These are phyloP conservation scores for Cladophialophora psammophila DNA, from an alignment of 2,329 filamentous ascomycete species.

Conservation along the genomic window DNA sequence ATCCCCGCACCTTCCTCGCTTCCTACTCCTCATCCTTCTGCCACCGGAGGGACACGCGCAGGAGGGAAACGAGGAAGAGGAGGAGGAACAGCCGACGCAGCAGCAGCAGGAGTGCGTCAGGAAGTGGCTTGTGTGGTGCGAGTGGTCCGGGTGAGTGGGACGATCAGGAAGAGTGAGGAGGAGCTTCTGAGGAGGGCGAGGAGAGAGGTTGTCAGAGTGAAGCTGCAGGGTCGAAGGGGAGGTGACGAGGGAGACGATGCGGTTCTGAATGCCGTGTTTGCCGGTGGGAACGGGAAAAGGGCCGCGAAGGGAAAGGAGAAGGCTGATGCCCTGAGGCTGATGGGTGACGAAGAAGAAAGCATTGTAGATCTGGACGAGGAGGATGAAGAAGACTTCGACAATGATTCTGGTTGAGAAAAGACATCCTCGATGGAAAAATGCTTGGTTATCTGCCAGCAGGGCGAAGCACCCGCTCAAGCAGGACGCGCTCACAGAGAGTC, in stretches of 20 bases:
- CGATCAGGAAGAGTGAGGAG: constrained; percentile 89
- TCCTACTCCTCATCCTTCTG: neutral
- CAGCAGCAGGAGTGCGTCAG: constrained; percentile 8
- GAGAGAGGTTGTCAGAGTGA: constrained; percentile 65
- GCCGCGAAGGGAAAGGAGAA: constrained; percentile 6
- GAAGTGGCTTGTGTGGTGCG: constrained; percentile 73
- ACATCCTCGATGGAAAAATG: neutral
- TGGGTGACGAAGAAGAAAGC: constrained; percentile 21
- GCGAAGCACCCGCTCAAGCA: neutral
- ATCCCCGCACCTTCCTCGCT: constrained; percentile 57
- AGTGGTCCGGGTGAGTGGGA: constrained; percentile 87
- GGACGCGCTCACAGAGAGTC: neutral
- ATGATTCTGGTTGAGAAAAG: constrained; percentile 7
- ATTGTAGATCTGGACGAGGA: constrained; percentile 26
- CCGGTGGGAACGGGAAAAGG: neutral
- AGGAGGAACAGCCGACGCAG: neutral
- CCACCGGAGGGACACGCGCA: neutral
- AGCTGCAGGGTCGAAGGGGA: constrained; percentile 29
- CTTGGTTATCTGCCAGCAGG: neutral
- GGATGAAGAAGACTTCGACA: constrained; percentile 17
- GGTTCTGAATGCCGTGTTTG: constrained; percentile 12
- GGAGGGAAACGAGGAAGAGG: constrained; percentile 7
- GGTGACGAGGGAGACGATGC: constrained; percentile 11
- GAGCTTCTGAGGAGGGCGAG: constrained; percentile 83
- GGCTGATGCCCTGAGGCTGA: neutral